Evolutionary conservation across 148 eudicot genomes (phyloP).

Genomic region (Silene latifolia): DNA sequence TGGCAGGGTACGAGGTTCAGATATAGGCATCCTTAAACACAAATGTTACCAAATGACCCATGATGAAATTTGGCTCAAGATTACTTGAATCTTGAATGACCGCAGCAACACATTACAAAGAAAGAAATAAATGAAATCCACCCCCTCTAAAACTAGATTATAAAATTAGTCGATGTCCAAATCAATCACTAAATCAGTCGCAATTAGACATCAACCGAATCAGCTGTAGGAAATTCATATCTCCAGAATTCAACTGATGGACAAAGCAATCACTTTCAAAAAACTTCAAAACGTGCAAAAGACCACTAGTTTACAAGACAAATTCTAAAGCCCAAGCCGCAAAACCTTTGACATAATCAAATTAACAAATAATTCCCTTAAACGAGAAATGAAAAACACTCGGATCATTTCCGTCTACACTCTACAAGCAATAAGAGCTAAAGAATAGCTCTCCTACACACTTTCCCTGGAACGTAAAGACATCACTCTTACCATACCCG

Average conservation of each 20-base stretch:
- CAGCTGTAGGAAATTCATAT: neutral
- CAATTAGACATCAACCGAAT: neutral
- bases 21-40: no score
- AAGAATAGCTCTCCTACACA: neutral
- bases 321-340: conserved; percentile 10
- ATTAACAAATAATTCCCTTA: neutral
- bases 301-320: conserved; percentile 9
- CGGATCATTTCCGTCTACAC: neutral
- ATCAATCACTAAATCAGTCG: neutral
- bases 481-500: neutral
- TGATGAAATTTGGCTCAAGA: no score
- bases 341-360: conserved; percentile 15
- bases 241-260: neutral
- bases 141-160: neutral
- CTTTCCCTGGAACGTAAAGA: neutral
- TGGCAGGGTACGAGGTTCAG: no score
- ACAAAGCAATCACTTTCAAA: conserved; percentile 12
- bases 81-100: no score
- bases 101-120: no score
- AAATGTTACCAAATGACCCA: no score
- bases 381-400: neutral
- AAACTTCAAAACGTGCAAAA: neutral
- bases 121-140: neutral
- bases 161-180: neutral
- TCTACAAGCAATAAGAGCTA: neutral